Evolutionary conservation across 2,329 filamentous ascomycete genomes (phyloP).

Genomic region (Phialocephala sp.): DNA sequence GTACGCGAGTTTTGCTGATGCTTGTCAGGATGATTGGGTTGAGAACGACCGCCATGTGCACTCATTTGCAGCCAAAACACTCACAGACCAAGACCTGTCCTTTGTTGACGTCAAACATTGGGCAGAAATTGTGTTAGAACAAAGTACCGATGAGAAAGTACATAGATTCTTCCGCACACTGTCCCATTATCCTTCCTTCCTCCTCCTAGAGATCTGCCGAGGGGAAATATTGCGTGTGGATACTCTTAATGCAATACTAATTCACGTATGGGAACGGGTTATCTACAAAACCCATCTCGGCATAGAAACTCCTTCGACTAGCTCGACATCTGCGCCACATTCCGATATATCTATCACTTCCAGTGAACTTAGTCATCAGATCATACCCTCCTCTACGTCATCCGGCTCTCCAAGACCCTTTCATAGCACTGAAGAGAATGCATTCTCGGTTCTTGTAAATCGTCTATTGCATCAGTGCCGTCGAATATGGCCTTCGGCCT

Average conservation of each 20-base stretch:
- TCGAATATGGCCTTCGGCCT: constrained; percentile 37
- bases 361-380: not conserved
- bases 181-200: constrained; percentile 32
- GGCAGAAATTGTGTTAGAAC: constrained; percentile 37
- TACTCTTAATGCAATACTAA: constrained; percentile 21
- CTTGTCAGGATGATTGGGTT: constrained; percentile 11
- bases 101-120: constrained; percentile 38
- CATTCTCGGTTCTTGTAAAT: constrained; percentile 32
- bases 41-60: constrained; percentile 11
- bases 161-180: constrained; percentile 33
- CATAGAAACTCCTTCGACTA: not conserved
- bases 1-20: not conserved
- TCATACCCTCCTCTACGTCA: not conserved
- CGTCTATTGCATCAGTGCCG: constrained; percentile 39
- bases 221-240: constrained; percentile 31
- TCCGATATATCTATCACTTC: not conserved
- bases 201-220: constrained; percentile 38
- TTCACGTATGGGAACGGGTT: constrained; percentile 20
- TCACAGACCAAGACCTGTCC: constrained; percentile 28
- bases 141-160: constrained; percentile 31
- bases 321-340: no score
- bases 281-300: not conserved
- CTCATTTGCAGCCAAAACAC: not conserved
- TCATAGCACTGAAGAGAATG: constrained; percentile 21
- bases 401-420: not conserved